Conservation (phyloP, 192 early-diverging fungal genomes). For the Chytriomyces hyalinus region DNA sequence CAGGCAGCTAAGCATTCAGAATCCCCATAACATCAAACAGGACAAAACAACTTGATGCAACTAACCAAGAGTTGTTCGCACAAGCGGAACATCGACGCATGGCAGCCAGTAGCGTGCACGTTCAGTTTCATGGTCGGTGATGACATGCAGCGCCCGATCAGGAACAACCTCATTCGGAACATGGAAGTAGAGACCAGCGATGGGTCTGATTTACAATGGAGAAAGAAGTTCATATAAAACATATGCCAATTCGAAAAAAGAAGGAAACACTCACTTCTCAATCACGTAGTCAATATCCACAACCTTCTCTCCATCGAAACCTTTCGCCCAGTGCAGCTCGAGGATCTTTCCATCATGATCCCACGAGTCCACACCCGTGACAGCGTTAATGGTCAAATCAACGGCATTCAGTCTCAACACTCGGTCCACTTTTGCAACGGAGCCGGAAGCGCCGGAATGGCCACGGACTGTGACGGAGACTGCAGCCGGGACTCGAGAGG, state of each 20-base stretch:
- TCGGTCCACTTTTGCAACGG: neutral
- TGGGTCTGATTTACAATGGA: neutral
- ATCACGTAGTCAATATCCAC: conserved; percentile 28
- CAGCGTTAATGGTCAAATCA: conserved; percentile 10
- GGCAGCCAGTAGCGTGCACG: conserved; percentile 61
- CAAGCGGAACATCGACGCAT: conserved; percentile 54
- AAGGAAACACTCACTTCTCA: neutral
- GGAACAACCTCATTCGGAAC: conserved; percentile 41
- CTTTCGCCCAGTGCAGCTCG: neutral
- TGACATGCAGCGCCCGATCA: conserved; percentile 39
- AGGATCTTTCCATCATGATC: conserved; percentile 30
- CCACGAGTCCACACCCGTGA: conserved; percentile 6
- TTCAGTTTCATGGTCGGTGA: conserved; percentile 57
- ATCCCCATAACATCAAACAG: neutral
- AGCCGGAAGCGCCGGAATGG: conserved; percentile 1
- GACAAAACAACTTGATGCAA: neutral
- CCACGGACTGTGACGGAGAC: conserved; percentile 9
- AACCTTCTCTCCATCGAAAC: neutral
- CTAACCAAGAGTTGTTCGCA: conserved; percentile 45
- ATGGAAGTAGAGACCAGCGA: conserved; percentile 56
- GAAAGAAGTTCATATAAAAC: neutral
- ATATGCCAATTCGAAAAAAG: neutral
- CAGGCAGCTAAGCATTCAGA: conserved; percentile 14
- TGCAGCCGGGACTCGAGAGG: conserved; percentile 4
- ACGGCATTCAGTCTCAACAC: conserved; percentile 23